phyloP scores from a whole-genome alignment of 176 grass and related monocot genomes.

The Rhynchospora tenuis region DNA sequence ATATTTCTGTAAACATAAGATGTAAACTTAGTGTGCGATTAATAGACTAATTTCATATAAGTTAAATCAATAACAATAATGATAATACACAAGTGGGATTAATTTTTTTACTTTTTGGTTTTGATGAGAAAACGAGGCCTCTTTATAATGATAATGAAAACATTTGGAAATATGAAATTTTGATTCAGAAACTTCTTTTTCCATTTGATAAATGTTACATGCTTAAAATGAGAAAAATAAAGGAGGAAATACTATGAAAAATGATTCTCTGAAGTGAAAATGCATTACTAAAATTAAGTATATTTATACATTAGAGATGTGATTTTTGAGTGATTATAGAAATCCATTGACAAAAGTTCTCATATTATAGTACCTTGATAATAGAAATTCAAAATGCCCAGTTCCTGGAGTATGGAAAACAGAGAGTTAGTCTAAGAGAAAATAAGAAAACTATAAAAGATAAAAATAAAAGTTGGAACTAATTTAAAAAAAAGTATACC shows the following conservation, averaged over 20 bases:
- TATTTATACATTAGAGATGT: too few relatives aligned
- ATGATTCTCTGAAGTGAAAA: not conserved
- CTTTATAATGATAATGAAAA: not conserved
- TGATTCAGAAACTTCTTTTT: not conserved
- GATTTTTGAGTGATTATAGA: not conserved
- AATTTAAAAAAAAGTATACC: not conserved
- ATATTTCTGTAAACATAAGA: not conserved
- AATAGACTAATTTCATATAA: too few relatives aligned
- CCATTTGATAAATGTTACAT: not conserved
- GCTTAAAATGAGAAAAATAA: not conserved
- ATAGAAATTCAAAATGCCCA: slow-evolving; percentile 4
- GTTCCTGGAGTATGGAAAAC: not conserved
- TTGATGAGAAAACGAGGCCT: not conserved
- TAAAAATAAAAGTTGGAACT: not conserved
- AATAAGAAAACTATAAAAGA: not conserved
- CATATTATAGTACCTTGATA: not conserved
- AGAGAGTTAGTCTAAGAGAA: not conserved
- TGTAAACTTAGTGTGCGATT: not conserved
- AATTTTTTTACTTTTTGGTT: too few relatives aligned
- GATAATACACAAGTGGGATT: too few relatives aligned
- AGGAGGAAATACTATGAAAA: not conserved
- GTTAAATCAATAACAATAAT: too few relatives aligned
- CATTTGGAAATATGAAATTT: not conserved
- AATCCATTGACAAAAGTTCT: not conserved
- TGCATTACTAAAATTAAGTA: not conserved